These are phyloP conservation scores for Botryotinia globosa DNA, from an alignment of 2,329 filamentous ascomycete species.

Conservation along the genomic window DNA sequence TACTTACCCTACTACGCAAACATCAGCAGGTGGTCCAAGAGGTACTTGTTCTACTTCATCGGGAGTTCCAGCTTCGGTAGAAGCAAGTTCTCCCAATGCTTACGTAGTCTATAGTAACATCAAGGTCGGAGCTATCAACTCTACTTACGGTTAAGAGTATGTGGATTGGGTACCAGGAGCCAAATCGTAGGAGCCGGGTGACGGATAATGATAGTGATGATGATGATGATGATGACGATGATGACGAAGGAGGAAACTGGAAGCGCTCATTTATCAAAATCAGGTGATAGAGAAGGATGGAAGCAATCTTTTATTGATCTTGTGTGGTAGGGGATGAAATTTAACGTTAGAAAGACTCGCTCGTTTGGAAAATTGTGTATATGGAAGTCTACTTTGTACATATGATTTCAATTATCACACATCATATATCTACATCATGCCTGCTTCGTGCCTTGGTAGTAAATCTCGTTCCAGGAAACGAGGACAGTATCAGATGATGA, in stretches of 20 bases:
- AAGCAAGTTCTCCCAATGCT: slow-evolving; percentile 46
- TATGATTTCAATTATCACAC: neutral
- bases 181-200: neutral
- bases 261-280: neutral
- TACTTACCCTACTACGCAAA: slow-evolving; percentile 53
- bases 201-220: no score
- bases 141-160: slow-evolving; percentile 31
- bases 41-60: slow-evolving; percentile 53
- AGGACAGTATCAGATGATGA: neutral
- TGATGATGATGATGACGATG: no score
- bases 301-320: neutral
- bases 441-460: neutral
- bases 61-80: slow-evolving; percentile 51
- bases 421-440: neutral
- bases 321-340: neutral
- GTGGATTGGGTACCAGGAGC: no score
- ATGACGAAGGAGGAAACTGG: neutral
- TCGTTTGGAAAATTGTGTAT: neutral
- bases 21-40: slow-evolving; percentile 49
- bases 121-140: slow-evolving; percentile 37
- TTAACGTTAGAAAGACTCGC: neutral
- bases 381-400: neutral
- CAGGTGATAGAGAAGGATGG: neutral
- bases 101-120: slow-evolving; percentile 42
- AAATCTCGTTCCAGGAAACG: neutral